Base-by-base conservation (phyloP, 768 basidiomycete genomes). In the Pleurotus sapidus region DNA sequence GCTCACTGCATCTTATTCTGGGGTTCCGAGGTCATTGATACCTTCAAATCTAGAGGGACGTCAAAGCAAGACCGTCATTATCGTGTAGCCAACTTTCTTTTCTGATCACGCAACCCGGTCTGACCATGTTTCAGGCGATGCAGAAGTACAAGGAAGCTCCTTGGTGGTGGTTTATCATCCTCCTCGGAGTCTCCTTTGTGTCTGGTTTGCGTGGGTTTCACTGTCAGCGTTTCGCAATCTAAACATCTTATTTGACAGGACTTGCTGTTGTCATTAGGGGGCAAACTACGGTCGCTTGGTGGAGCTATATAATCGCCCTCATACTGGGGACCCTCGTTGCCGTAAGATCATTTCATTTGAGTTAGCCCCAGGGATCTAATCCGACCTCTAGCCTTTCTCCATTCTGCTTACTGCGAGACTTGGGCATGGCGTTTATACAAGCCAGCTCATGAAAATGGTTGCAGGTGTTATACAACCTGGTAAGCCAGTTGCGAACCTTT, bases 401-500 rank as follows among this genome's bases (percentile, higher is more conserved):
- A 83, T 78, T 0, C 60, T 84, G 5, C 72, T 87, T 0, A 80
- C 62, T 61, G 84, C 80, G 9, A 77, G 84, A 12, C 75, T 84
- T 74, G 85, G 85, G 18, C 83, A 76, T 60, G 84, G 83, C 14
- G 71, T 87, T 46, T 77, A 77, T 3, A 86, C 84, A 4, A 80
- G 78, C 58, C 80, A 84, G 63, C 64, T 87, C 55, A 83, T 85
- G 79, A 84, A 84, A 69, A 86, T 87, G 84, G 77, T 84, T 12
- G 84, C 80, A 8, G 82, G 82, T 15, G 78, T 77, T 1, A 69
- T 86, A 5, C 81, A 82, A 61, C 83, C 85, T 8, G 86, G 86
- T 42, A 77, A 79, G 46, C 86, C 86, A 0, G 82, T 87, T 5
- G 86, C 85, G 1, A 89, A 88, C 67, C 80, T 88, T 58, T 88